Evolutionary conservation across 495 filamentous ascomycete species (phyloP).

Genomic region (Penicillium coprophilum): DNA sequence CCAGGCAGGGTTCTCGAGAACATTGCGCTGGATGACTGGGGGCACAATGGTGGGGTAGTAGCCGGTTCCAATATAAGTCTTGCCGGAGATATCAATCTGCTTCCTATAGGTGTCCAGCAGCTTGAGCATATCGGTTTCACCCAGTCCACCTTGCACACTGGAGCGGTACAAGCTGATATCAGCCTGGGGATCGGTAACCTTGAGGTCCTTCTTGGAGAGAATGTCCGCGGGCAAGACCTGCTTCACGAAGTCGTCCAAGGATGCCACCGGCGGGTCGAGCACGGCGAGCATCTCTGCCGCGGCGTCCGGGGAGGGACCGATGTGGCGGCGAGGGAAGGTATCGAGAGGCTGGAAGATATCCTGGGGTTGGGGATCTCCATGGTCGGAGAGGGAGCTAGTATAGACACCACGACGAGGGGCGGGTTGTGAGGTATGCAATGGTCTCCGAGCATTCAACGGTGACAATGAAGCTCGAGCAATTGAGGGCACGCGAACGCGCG

Average conservation of each 20-base stretch:
- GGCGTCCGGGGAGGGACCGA: constrained; percentile 78
- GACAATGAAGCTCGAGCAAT: constrained; percentile 31
- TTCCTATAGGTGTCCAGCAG: constrained; percentile 62
- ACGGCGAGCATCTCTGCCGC: constrained; percentile 76
- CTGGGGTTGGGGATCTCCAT: constrained; percentile 44
- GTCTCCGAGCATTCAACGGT: constrained; percentile 26
- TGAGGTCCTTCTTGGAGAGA: constrained; percentile 63
- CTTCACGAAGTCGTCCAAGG: constrained; percentile 83
- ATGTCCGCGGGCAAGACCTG: constrained; percentile 85
- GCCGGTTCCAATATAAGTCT: constrained; percentile 76
- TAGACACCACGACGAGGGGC: constrained; percentile 39
- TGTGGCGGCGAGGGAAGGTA: constrained; percentile 86
- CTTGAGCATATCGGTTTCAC: constrained; percentile 68
- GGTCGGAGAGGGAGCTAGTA: constrained; percentile 42
- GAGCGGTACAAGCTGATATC: constrained; percentile 44
- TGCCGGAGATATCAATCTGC: constrained; percentile 58
- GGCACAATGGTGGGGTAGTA: constrained; percentile 87
- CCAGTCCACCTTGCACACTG: constrained; percentile 54
- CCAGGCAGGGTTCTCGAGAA: constrained; percentile 93
- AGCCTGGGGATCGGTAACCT: constrained; percentile 36
- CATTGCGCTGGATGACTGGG: constrained; percentile 90
- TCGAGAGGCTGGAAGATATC: constrained; percentile 52
- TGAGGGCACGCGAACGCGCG: constrained; percentile 33
- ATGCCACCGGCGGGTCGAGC: constrained; percentile 70
- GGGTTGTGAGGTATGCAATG: constrained; percentile 29